Base-by-base conservation (phyloP, 352 stramenopile genomes). In the Globisporangium nodosum region DNA sequence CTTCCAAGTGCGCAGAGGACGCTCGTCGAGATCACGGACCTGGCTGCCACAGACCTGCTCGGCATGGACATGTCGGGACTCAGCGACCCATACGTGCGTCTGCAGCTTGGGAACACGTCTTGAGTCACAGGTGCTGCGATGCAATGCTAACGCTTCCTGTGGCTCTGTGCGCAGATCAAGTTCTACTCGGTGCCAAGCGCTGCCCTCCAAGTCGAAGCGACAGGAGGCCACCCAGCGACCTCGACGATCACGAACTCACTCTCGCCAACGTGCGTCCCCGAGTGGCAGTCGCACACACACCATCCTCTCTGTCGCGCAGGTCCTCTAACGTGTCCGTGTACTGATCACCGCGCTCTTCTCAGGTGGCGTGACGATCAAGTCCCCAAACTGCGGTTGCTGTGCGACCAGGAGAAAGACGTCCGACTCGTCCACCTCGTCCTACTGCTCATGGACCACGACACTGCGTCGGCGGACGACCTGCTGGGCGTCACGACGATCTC, bases 371-470 rank as follows among this genome's bases (percentile, higher is more conserved):
- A 90, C 40, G 70, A 78, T 21, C 75, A 93, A 46, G 59, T 95
- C 5, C 85, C 85, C 0, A 78, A 78, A 60, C 67, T 94, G 7
- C 66, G 76, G 56, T 52, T 88, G 52, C 57, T 74, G 30, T 86
- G 69, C 52, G 69, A 76, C 49, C 59, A 74, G 24, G 71, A 86
- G 49, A 69, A 69, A 4, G 76, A 92, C 39, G 62, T 88, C 43
- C 70, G 78, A 18, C 68, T 68, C 31, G 66, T 90, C 43, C 85
- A 95, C 61, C 60, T 95, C 48, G 68, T 89, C 16, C 66, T 95
- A 48, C 55, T 88, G 30, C 48, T 92, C 52, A 91, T 92, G 83
- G 83, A 93, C 64, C 88, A 92, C 67, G 83, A 95, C 62, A 70
- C 78, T 18, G 86, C 77, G 27, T 90, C 80, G 3, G 70, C 72